Conservation (phyloP, 805 yeast genomes). For the Myxozyma udenii region DNA sequence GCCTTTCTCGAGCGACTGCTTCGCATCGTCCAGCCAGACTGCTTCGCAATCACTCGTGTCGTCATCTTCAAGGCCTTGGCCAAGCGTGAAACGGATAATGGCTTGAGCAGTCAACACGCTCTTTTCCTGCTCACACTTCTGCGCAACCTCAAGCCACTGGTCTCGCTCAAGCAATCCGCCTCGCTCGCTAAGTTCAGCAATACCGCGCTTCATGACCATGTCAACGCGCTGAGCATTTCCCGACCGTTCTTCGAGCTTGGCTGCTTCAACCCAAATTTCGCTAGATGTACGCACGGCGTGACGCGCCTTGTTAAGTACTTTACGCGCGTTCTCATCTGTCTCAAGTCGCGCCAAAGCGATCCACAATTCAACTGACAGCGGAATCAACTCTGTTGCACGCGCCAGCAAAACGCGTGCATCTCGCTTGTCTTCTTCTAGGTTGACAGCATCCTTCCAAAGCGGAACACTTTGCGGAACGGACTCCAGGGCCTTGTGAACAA, state of each 20-base stretch:
- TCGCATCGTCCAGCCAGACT: conserved; percentile 43
- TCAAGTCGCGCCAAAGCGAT: conserved; percentile 51
- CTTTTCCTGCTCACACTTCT: conserved; percentile 49
- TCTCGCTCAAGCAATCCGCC: conserved; percentile 40
- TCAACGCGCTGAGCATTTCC: conserved; percentile 44
- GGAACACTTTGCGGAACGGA: conserved; percentile 52
- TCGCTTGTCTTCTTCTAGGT: conserved; percentile 52
- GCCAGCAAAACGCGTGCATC: conserved; percentile 53
- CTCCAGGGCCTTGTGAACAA: conserved; percentile 71
- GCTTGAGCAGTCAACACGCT: conserved; percentile 52
- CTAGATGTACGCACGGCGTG: conserved; percentile 48
- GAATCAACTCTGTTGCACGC: conserved; percentile 69
- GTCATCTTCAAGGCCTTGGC: conserved; percentile 35
- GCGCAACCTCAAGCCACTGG: conserved; percentile 59
- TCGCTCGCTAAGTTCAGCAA: conserved; percentile 42
- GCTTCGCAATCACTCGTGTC: conserved; percentile 27
- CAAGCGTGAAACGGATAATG: conserved; percentile 47
- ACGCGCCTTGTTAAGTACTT: conserved; percentile 59
- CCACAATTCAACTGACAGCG: conserved; percentile 67
- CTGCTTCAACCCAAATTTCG: conserved; percentile 67
- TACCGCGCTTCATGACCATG: conserved; percentile 51
- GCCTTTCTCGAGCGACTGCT: conserved; percentile 32
- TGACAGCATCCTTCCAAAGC: conserved; percentile 69
- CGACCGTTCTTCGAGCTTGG: conserved; percentile 60
- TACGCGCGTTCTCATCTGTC: conserved; percentile 48